phyloP scores from a whole-genome alignment of 2,329 filamentous ascomycete species.

The Cladosporium sp. region DNA sequence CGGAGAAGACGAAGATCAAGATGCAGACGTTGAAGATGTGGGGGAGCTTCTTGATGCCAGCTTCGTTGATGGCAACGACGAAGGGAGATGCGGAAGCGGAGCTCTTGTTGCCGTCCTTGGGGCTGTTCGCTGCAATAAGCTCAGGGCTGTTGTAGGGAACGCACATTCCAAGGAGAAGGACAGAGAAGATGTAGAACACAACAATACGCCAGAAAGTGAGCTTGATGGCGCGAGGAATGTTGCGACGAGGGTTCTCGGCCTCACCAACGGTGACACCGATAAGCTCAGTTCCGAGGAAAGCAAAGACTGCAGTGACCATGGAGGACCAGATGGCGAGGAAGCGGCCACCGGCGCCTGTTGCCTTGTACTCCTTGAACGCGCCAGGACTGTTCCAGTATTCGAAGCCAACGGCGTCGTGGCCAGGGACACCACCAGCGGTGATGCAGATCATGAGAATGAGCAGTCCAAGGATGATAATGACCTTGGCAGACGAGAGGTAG shows the following conservation, averaged over 20 bases:
- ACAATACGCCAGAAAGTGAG: slow-evolving; percentile 80
- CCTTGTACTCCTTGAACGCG: slow-evolving; percentile 45
- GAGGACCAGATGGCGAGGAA: slow-evolving; percentile 46
- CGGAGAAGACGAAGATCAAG: slow-evolving; percentile 73
- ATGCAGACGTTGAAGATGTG: slow-evolving; percentile 74
- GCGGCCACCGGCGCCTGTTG: slow-evolving; percentile 37
- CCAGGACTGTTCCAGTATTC: slow-evolving; percentile 46
- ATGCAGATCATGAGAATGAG: slow-evolving; percentile 44
- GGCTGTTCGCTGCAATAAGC: slow-evolving; percentile 51
- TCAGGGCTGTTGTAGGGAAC: slow-evolving; percentile 68
- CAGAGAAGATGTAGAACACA: slow-evolving; percentile 74
- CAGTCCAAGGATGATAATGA: slow-evolving; percentile 47
- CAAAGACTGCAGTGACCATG: slow-evolving; percentile 75
- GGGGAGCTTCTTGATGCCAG: slow-evolving; percentile 62
- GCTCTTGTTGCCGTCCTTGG: slow-evolving; percentile 40
- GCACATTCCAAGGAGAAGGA: slow-evolving; percentile 73
- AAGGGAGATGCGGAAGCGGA: slow-evolving; percentile 66
- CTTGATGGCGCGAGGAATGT: slow-evolving; percentile 74
- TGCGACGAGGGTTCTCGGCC: slow-evolving; percentile 75
- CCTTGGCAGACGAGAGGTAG: slow-evolving; percentile 50
- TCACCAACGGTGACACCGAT: slow-evolving; percentile 78
- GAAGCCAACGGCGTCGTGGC: slow-evolving; percentile 42
- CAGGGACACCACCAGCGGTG: slow-evolving; percentile 32
- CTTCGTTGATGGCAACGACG: slow-evolving; percentile 68
- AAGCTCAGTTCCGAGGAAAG: slow-evolving; percentile 74